A percentile compares a stretch with the other conserved stretches of the same genome.
These are phyloP conservation scores for Macadamia tetraphylla DNA, from an alignment of 164 flowering plant species.

Conservation along the genomic window DNA sequence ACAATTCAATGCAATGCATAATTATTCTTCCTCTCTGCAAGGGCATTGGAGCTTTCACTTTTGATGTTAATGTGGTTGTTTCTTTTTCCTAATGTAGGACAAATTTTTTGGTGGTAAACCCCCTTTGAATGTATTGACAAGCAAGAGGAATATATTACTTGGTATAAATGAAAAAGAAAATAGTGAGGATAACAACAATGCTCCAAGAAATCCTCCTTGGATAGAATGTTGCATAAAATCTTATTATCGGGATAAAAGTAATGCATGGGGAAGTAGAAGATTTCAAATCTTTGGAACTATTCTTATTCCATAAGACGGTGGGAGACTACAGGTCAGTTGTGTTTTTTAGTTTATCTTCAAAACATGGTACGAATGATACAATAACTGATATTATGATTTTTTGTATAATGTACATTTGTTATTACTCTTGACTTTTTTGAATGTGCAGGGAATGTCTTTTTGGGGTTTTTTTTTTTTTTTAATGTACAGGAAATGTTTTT, in stretches of 20 bases:
- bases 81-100: background rate
- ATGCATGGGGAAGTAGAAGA: slow-evolving; percentile 42
- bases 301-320: slow-evolving; percentile 12
- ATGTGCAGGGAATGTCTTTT: too few relatives aligned
- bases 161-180: slow-evolving; percentile 11
- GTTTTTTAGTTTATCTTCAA: too few relatives aligned
- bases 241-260: slow-evolving; percentile 30
- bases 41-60: background rate
- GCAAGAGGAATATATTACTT: slow-evolving; percentile 8
- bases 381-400: too few relatives aligned
- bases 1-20: background rate
- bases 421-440: too few relatives aligned
- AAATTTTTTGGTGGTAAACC: slow-evolving; percentile 15
- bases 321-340: too few relatives aligned
- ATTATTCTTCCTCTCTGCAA: background rate
- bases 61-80: background rate
- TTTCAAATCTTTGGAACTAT: slow-evolving; percentile 43
- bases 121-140: slow-evolving; percentile 1
- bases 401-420: too few relatives aligned
- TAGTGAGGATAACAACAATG: slow-evolving; percentile 8
- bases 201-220: slow-evolving; percentile 59
- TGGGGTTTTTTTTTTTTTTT: too few relatives aligned
- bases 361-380: too few relatives aligned
- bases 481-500: too few relatives aligned
- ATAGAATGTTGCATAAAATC: slow-evolving; percentile 43